These are phyloP conservation scores for Elasticomyces elasticus DNA, from an alignment of 495 filamentous ascomycete genomes.

Conservation along the genomic window DNA sequence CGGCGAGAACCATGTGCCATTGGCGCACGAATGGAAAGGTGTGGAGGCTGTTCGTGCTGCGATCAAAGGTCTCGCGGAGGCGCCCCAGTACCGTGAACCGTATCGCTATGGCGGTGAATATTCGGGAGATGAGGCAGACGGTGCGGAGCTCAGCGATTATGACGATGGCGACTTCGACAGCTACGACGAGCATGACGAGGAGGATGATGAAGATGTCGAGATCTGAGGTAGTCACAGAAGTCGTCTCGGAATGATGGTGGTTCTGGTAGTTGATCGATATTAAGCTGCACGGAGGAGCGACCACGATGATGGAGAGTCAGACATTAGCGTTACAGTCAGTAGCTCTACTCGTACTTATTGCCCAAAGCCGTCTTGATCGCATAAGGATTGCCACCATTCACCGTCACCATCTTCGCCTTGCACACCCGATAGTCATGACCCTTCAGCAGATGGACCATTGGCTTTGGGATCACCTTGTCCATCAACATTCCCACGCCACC, in stretches of 20 bases:
- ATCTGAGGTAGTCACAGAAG: too few relatives aligned
- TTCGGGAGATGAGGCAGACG: neutral
- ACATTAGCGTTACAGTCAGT: too few relatives aligned
- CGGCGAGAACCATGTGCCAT: neutral
- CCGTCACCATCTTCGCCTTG: slow-evolving; percentile 13
- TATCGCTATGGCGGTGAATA: neutral
- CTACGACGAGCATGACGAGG: neutral
- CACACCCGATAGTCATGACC: slow-evolving; percentile 20
- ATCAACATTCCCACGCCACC: slow-evolving; percentile 22
- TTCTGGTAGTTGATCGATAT: too few relatives aligned
- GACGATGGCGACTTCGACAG: neutral
- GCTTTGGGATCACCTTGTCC: slow-evolving; percentile 14
- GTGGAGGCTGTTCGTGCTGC: neutral
- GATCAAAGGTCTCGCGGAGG: neutral
- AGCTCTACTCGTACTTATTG: neutral
- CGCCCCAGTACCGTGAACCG: neutral
- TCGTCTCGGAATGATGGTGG: too few relatives aligned
- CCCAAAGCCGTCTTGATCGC: neutral
- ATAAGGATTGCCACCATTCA: neutral
- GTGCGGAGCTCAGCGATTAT: neutral
- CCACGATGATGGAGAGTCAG: too few relatives aligned
- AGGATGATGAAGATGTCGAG: neutral
- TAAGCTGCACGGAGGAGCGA: too few relatives aligned
- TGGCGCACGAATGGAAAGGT: neutral
- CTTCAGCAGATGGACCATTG: slow-evolving; percentile 20